Conservation (phyloP, 139 green algal species). For the Haematococcus sp. region DNA sequence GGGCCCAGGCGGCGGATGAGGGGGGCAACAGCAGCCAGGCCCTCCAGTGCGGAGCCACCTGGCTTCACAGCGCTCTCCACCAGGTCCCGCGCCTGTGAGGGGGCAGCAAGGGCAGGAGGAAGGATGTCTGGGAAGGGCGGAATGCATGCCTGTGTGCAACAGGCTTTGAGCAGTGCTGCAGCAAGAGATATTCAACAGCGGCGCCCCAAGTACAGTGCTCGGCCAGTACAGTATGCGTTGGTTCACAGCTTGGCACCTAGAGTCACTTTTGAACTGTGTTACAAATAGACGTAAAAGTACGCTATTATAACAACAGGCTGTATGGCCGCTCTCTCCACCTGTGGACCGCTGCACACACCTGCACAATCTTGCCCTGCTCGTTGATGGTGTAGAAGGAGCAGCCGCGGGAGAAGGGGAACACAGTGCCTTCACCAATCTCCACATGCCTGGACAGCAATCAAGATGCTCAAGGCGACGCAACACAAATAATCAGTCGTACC, state of each 20-base stretch:
- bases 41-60: slow-evolving; percentile 49
- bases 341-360: slow-evolving; percentile 1
- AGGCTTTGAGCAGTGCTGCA: slow-evolving; percentile 3
- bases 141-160: too few relatives aligned
- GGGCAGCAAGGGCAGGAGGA: not conserved
- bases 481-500: not conserved
- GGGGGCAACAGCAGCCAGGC: slow-evolving; percentile 43
- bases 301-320: too few relatives aligned
- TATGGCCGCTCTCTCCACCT: not conserved
- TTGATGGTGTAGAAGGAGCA: slow-evolving; percentile 73
- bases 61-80: slow-evolving; percentile 77
- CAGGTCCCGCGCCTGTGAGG: slow-evolving; percentile 50
- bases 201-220: too few relatives aligned
- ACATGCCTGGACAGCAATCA: slow-evolving; percentile 60
- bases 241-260: too few relatives aligned
- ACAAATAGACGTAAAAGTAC: too few relatives aligned
- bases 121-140: too few relatives aligned
- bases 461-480: too few relatives aligned
- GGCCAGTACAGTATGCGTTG: too few relatives aligned
- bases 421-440: slow-evolving; percentile 54
- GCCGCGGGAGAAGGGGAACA: slow-evolving; percentile 81
- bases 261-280: too few relatives aligned
- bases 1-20: slow-evolving; percentile 60
- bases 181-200: too few relatives aligned
- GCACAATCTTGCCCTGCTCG: slow-evolving; percentile 55